These are phyloP conservation scores for Metarhizium anisopliae DNA, from an alignment of 2,329 filamentous ascomycete genomes.

Conservation along the genomic window DNA sequence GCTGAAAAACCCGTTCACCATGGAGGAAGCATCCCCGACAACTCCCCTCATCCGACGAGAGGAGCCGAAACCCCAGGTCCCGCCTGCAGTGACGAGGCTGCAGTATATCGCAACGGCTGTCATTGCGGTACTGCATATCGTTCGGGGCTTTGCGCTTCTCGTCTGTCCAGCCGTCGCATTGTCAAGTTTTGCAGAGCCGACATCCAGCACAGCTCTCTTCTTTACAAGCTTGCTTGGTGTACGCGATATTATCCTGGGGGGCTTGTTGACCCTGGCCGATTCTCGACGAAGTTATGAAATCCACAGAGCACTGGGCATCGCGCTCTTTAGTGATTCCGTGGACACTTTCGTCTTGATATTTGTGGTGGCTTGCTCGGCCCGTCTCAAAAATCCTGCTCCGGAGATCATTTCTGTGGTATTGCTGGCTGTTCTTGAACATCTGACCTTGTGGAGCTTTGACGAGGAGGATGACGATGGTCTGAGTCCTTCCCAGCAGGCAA, in stretches of 20 bases:
- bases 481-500: conserved; percentile 7
- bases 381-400: conserved; percentile 18
- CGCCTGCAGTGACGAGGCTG: conserved; percentile 9
- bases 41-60: conserved; percentile 5
- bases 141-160: conserved; percentile 19
- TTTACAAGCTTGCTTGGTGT: conserved; percentile 22
- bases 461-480: conserved; percentile 15
- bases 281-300: conserved; percentile 14
- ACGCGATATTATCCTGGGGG: conserved; percentile 21
- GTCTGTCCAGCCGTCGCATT: conserved; percentile 19
- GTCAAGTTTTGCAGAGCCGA: conserved; percentile 20
- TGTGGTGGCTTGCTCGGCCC: conserved; percentile 21
- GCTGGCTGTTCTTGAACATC: conserved; percentile 22
- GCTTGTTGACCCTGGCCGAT: conserved; percentile 19
- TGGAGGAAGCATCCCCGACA: conserved; percentile 1
- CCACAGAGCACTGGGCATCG: conserved; percentile 20
- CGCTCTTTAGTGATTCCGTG: conserved; percentile 23
- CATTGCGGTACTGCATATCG: conserved; percentile 17
- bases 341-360: conserved; percentile 26
- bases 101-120: conserved; percentile 15
- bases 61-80: neutral
- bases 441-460: conserved; percentile 24
- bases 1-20: neutral
- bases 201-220: conserved; percentile 17
- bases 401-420: conserved; percentile 20